These are phyloP conservation scores for Brasenia schreberi DNA, from an alignment of 164 flowering plant species.

Conservation along the genomic window DNA sequence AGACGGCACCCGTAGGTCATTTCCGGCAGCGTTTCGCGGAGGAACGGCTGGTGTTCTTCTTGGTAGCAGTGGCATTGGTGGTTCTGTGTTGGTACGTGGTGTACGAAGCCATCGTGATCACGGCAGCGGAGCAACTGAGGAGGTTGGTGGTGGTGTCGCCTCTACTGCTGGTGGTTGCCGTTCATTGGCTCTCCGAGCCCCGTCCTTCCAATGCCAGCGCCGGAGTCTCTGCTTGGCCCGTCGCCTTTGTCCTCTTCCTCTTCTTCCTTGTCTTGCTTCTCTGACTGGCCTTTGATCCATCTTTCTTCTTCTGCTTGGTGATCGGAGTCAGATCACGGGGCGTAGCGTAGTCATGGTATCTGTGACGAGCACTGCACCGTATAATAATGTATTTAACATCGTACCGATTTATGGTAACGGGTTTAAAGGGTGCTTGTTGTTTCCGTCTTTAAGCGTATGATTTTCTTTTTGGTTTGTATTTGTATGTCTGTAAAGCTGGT, in stretches of 20 bases:
- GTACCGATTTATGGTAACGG: no score
- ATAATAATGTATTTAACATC: no score
- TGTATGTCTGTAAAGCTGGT: no score
- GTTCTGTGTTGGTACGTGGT: conserved; percentile 2
- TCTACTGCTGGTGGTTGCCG: conserved; percentile 3
- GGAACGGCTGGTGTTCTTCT: neutral
- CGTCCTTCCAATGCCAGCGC: neutral
- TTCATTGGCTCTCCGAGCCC: conserved; percentile 6
- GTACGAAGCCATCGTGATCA: conserved; percentile 4
- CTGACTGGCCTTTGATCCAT: neutral
- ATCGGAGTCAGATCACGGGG: no score
- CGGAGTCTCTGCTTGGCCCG: conserved; percentile 6
- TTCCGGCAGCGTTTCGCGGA: neutral
- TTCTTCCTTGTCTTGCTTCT: conserved; percentile 4
- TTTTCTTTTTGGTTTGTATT: no score
- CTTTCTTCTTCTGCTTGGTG: neutral
- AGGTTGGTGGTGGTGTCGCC: conserved; percentile 6
- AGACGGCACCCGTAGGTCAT: neutral
- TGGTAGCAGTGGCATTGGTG: neutral
- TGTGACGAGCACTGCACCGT: no score
- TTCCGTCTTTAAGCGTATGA: no score
- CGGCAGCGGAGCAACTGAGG: conserved; percentile 5
- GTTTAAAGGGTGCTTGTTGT: no score
- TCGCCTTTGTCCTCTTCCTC: conserved; percentile 2
- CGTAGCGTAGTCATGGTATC: no score